Evolutionary conservation across 1,284 basidiomycete species (phyloP).

Genomic region (Hypsizygus ulmarius): DNA sequence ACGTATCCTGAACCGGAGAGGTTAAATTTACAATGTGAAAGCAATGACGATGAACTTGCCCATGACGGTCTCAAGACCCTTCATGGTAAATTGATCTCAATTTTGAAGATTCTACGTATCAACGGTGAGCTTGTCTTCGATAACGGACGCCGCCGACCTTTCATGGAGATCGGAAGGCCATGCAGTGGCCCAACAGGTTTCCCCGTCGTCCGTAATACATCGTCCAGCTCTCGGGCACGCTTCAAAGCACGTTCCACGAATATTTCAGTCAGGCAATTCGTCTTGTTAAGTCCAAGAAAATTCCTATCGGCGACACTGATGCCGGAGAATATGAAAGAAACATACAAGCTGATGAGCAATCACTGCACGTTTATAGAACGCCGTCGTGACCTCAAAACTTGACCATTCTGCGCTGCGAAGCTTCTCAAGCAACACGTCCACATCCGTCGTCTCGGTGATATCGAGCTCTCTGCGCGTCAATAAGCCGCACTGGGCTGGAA

Average conservation of each 20-base stretch:
- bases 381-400: conserved; percentile 62
- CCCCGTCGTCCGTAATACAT: conserved; percentile 44
- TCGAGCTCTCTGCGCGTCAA: conserved; percentile 53
- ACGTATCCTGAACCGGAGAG: conserved; percentile 55
- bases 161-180: conserved; percentile 61
- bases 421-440: conserved; percentile 42
- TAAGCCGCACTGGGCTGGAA: conserved; percentile 54
- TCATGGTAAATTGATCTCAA: conserved; percentile 55
- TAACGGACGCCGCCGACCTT: conserved; percentile 27
- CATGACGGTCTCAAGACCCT: conserved; percentile 61
- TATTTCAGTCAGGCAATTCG: conserved; percentile 57
- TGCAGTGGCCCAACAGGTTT: conserved; percentile 57
- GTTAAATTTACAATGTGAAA: not conserved
- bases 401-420: conserved; percentile 53
- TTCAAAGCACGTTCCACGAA: conserved; percentile 58
- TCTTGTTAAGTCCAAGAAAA: conserved; percentile 16
- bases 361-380: conserved; percentile 75
- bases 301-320: conserved; percentile 5
- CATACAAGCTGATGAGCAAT: conserved; percentile 75
- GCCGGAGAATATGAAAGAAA: not conserved
- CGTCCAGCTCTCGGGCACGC: conserved; percentile 56
- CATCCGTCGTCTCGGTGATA: conserved; percentile 57
- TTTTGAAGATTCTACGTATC: no score
- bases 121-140: not conserved
- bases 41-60: no score